phyloP scores from a whole-genome alignment of 2,329 filamentous ascomycete genomes.

The Uncinocarpus reesii region DNA sequence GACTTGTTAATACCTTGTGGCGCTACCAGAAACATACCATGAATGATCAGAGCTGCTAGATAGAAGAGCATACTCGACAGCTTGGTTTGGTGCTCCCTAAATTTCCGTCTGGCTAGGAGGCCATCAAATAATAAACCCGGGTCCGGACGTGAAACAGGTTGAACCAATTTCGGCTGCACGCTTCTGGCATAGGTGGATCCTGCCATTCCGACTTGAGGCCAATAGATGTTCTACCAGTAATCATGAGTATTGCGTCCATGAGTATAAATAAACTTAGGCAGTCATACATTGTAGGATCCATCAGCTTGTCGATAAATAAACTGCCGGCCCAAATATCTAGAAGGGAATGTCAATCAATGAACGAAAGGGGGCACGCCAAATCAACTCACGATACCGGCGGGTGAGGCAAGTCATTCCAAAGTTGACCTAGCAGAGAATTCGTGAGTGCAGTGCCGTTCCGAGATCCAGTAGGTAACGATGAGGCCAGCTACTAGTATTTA shows the following conservation, averaged over 20 bases:
- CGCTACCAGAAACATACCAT: slow-evolving; percentile 25
- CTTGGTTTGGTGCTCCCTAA: slow-evolving; percentile 33
- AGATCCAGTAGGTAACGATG: slow-evolving; percentile 22
- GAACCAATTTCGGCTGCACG: slow-evolving; percentile 18
- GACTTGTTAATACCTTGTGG: neutral
- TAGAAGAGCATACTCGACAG: slow-evolving; percentile 43
- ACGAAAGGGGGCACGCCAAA: slow-evolving; percentile 6
- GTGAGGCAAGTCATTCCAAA: slow-evolving; percentile 27
- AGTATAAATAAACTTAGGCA: too few species aligned
- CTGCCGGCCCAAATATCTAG: slow-evolving; percentile 29
- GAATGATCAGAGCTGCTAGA: slow-evolving; percentile 44
- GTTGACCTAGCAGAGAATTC: slow-evolving; percentile 22
- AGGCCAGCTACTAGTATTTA: slow-evolving; percentile 22
- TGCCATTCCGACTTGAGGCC: slow-evolving; percentile 21
- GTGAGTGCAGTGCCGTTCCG: slow-evolving; percentile 20
- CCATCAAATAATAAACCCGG: slow-evolving; percentile 23
- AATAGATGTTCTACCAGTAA: slow-evolving; percentile 20
- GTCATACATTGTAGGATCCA: slow-evolving; percentile 21
- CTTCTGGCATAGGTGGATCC: slow-evolving; percentile 23
- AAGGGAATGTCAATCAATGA: slow-evolving; percentile 43
- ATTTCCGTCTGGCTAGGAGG: slow-evolving; percentile 14
- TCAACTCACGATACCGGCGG: slow-evolving; percentile 25
- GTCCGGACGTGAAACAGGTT: slow-evolving; percentile 20
- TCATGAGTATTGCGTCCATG: too few species aligned
- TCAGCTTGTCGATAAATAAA: slow-evolving; percentile 28